Percentiles rank a stretch among this genome's conserved stretches.
phyloP scores from a whole-genome alignment of 495 filamentous ascomycete species.

The Lophiotrema nucula region DNA sequence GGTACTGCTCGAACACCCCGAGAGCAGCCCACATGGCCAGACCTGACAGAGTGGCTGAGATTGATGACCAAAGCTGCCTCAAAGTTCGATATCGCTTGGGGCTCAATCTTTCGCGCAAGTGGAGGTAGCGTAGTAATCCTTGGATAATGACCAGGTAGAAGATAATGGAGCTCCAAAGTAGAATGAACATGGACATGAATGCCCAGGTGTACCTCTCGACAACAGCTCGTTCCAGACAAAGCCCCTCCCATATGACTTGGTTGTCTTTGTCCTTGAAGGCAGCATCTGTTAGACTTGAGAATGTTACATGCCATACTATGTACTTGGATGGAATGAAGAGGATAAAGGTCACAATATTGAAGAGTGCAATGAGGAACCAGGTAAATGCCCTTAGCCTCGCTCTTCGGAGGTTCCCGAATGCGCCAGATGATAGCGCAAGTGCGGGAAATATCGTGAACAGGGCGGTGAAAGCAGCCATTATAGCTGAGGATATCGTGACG shows the following conservation, averaged over 20 bases:
- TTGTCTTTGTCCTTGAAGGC: neutral
- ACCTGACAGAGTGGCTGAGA: neutral
- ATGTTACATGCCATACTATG: neutral
- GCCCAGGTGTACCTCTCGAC: neutral
- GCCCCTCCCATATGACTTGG: neutral
- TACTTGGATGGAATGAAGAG: neutral
- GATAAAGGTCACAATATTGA: neutral
- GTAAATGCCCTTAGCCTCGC: neutral
- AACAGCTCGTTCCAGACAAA: neutral
- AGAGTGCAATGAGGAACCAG: neutral
- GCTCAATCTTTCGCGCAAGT: neutral
- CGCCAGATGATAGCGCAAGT: neutral
- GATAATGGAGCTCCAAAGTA: neutral
- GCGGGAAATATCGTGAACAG: neutral
- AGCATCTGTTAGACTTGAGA: neutral
- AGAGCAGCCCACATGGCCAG: neutral
- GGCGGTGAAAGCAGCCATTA: neutral
- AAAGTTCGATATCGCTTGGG: neutral
- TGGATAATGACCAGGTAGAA: neutral
- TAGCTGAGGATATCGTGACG: neutral
- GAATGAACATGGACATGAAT: neutral
- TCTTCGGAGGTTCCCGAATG: neutral
- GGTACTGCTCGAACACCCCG: neutral
- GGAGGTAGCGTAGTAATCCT: too few relatives aligned
- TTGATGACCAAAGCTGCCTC: neutral